These are phyloP conservation scores for Wickerhamiella australiensis DNA, from an alignment of 805 yeast genomes.

Conservation along the genomic window DNA sequence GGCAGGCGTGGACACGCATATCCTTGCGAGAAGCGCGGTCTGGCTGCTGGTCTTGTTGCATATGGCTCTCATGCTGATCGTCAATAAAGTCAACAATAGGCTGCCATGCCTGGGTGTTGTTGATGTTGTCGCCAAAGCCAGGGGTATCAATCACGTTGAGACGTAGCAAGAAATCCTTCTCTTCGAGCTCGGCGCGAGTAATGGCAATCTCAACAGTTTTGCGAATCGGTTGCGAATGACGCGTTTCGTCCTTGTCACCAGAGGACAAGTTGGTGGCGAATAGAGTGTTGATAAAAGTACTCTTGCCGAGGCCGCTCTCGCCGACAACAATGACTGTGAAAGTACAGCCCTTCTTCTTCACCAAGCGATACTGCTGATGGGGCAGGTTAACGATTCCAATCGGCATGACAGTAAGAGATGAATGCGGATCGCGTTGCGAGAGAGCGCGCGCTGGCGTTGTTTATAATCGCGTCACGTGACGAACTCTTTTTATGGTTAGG, in stretches of 20 bases:
- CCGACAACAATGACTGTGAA: constrained; percentile 71
- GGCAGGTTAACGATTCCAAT: constrained; percentile 28
- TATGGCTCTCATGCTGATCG: constrained; percentile 55
- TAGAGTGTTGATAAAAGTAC: constrained; percentile 82
- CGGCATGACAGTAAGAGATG: constrained; percentile 1
- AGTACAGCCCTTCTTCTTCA: constrained; percentile 45
- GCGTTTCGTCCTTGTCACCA: constrained; percentile 28
- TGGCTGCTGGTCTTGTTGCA: constrained; percentile 72
- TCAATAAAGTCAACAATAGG: constrained; percentile 65
- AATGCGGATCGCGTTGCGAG: neutral
- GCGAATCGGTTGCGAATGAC: constrained; percentile 31
- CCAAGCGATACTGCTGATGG: constrained; percentile 27
- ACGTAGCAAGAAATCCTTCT: constrained; percentile 79
- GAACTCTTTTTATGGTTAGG: no score
- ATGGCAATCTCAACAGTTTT: constrained; percentile 47
- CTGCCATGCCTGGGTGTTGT: constrained; percentile 55
- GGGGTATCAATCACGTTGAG: constrained; percentile 81
- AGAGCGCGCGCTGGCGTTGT: constrained; percentile 6
- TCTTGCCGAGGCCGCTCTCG: constrained; percentile 83
- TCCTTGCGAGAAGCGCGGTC: constrained; percentile 43
- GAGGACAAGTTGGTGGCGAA: constrained; percentile 45
- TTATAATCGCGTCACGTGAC: constrained; percentile 10
- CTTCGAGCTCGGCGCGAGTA: constrained; percentile 65
- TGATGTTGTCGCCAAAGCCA: constrained; percentile 72
- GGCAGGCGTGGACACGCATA: constrained; percentile 68